Evolutionary conservation across 2,329 filamentous ascomycete species (phyloP), one percentile per base, ranked within the genome.

Genomic region (Ceratocystis cubensis): DNA sequence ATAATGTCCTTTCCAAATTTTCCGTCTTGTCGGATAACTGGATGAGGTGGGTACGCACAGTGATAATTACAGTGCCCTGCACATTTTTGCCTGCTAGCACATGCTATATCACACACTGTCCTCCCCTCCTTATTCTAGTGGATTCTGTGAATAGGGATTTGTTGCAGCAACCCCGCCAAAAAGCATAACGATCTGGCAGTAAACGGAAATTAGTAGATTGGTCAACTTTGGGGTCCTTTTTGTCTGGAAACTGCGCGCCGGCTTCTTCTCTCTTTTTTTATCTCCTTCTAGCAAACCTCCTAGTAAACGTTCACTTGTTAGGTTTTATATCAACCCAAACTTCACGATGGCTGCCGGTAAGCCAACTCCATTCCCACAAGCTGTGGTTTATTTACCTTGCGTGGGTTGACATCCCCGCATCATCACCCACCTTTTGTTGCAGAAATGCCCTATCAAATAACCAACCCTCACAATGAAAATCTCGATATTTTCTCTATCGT

Each of bases 291-390:
- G 22, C 15, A 22, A 56, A 46, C 37, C 22, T n/a, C 57, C 5
- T 63, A 65, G 37, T 46, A 30, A 57, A 53, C 33, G 57, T 59
- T 65, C 15, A 50, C 25, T 30, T 50, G 44, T 15, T 22, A 30
- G 17, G 64, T 46, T 45, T 53, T 22, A 53, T 53, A 53, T 22
- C 46, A 62, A 50, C 61, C 68, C 66, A 3, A 56, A 63, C 67
- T 66, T 70, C 72, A 75, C 72, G 67, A 76, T 75, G 75, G 72
- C 73, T 67, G 65, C 53, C 50, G 72, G 74, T 75, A 72, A 72
- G 73, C 70, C 61, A 50, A 37, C 30, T 28, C 50, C 37, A 64
- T 56, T 53, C 20, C 20, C 10, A 10, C 48, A 66, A 5, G 25
- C 28, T 41, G 20, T 30, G 13, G 20, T 53, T 53, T 25, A 8